Percentiles rank a stretch among this genome's conserved stretches.
Evolutionary conservation across 1,139 yeast genomes (phyloP).

Genomic region (Nakaseomyces kungkrabaensis): DNA sequence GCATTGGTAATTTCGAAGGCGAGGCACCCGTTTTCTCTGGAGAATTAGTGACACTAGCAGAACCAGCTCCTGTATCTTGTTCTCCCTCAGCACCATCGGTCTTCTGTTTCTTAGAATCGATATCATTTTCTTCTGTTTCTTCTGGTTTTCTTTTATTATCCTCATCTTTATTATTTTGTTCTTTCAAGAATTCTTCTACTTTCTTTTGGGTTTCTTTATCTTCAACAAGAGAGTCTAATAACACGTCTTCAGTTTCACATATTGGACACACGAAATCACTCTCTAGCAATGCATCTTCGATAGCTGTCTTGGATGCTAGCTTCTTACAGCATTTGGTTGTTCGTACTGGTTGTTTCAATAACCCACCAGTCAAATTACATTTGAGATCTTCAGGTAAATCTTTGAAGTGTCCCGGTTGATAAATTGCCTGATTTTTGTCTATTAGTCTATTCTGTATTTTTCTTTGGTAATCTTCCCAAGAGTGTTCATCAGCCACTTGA

Average conservation of each 20-base stretch:
- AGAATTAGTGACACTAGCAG: neutral
- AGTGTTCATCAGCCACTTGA: conserved; percentile 85
- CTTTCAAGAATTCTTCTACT: conserved; percentile 43
- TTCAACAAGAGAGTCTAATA: conserved; percentile 57
- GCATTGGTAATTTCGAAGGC: conserved; percentile 12
- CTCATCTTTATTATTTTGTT: conserved; percentile 27
- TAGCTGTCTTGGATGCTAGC: conserved; percentile 46
- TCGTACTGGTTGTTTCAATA: conserved; percentile 65
- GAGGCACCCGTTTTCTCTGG: neutral
- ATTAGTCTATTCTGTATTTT: conserved; percentile 46
- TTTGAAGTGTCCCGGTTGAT: conserved; percentile 24
- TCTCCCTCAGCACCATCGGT: conserved; percentile 1
- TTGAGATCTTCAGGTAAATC: conserved; percentile 38
- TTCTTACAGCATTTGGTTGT: conserved; percentile 69
- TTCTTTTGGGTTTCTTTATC: conserved; percentile 50
- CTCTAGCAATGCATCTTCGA: conserved; percentile 69
- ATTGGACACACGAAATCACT: conserved; percentile 87
- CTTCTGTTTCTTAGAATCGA: conserved; percentile 6
- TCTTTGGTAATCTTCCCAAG: conserved; percentile 83
- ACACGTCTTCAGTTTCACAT: conserved; percentile 65
- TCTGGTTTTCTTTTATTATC: conserved; percentile 3
- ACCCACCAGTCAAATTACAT: conserved; percentile 49
- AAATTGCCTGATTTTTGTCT: conserved; percentile 36
- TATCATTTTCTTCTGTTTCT: neutral
- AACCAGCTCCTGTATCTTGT: neutral